phyloP scores from a whole-genome alignment of 352 stramenopile genomes.

The Phytophthora pisi region DNA sequence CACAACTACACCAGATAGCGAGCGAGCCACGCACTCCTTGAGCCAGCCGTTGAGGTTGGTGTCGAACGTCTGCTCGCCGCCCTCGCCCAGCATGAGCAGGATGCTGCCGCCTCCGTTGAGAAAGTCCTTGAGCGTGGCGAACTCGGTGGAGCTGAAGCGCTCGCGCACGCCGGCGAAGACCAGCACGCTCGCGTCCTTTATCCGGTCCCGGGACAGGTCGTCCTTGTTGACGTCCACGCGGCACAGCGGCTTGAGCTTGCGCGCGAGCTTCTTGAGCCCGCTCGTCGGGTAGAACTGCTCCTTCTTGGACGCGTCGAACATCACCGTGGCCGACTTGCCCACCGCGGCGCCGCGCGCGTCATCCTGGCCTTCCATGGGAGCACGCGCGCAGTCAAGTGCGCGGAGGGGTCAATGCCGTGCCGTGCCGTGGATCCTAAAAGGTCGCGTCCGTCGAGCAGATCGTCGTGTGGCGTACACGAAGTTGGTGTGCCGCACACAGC shows the following conservation, averaged over 20 bases:
- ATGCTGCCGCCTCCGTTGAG: constrained; percentile 89
- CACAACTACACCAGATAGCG: neutral
- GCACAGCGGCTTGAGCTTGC: constrained; percentile 86
- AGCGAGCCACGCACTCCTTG: constrained; percentile 73
- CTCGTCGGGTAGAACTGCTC: constrained; percentile 91
- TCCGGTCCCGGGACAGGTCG: constrained; percentile 86
- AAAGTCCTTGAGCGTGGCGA: constrained; percentile 90
- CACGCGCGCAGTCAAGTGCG: neutral
- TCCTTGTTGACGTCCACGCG: constrained; percentile 97
- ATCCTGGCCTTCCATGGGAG: constrained; percentile 35
- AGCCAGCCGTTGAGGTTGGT: constrained; percentile 96
- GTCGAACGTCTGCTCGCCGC: constrained; percentile 88
- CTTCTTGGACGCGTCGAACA: constrained; percentile 95
- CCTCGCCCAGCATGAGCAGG: constrained; percentile 92
- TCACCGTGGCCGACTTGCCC: constrained; percentile 44
- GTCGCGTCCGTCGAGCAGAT: constrained; percentile 20
- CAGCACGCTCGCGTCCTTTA: constrained; percentile 88
- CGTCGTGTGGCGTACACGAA: neutral
- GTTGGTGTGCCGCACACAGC: neutral
- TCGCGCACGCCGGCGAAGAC: constrained; percentile 91
- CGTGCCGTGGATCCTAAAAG: constrained; percentile 27
- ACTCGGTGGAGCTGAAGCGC: constrained; percentile 89
- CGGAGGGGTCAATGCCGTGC: neutral
- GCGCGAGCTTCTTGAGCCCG: constrained; percentile 94
- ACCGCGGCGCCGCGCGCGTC: constrained; percentile 7